phyloP scores from a whole-genome alignment of 192 early-diverging fungal species.

The Endogone sp. region DNA sequence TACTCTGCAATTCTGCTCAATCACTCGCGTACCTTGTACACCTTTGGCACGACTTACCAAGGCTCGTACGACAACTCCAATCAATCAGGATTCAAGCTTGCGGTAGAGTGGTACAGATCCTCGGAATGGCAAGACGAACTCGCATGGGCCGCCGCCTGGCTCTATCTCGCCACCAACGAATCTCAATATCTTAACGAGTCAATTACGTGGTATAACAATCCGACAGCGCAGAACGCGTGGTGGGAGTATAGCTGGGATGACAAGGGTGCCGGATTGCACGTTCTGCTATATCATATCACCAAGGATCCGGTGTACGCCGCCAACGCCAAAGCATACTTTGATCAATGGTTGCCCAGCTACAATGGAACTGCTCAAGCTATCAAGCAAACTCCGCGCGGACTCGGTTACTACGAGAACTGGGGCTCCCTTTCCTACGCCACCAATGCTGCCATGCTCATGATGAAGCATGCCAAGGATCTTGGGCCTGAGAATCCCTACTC shows the following conservation, averaged over 20 bases:
- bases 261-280: conserved; percentile 36
- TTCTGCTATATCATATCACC: conserved; percentile 38
- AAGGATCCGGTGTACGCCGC: conserved; percentile 29
- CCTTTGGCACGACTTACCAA: conserved; percentile 31
- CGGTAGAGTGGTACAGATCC: conserved; percentile 44
- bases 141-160: conserved; percentile 52
- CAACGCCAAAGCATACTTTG: conserved; percentile 28
- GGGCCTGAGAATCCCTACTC: conserved; percentile 15
- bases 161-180: conserved; percentile 47
- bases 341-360: conserved; percentile 27
- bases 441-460: conserved; percentile 39
- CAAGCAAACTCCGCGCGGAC: conserved; percentile 45
- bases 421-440: conserved; percentile 46
- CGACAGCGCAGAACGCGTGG: conserved; percentile 12
- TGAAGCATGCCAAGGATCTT: conserved; percentile 32
- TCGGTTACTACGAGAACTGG: conserved; percentile 42
- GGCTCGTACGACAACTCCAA: conserved; percentile 30
- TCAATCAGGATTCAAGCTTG: conserved; percentile 38
- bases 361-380: conserved; percentile 22
- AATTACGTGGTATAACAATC: conserved; percentile 23
- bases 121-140: conserved; percentile 49
- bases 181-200: conserved; percentile 37
- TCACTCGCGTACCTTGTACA: conserved; percentile 42
- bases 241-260: conserved; percentile 47
- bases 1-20: conserved; percentile 41